Conservation (phyloP, 139 green algal species). For the Dunaliella primolecta region DNA sequence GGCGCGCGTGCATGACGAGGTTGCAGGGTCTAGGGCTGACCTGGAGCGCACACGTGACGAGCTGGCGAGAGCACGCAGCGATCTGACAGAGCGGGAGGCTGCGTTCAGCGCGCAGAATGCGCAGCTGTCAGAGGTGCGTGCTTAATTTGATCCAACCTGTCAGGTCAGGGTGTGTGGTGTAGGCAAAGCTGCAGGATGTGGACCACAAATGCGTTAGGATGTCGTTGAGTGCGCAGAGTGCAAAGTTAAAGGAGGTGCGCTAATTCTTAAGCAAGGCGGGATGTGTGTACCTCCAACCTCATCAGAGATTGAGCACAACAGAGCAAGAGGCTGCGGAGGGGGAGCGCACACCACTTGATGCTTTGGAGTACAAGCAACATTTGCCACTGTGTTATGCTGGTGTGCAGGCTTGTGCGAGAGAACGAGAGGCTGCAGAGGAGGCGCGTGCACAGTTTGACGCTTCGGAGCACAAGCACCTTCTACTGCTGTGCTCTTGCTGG, state of each 20-base stretch:
- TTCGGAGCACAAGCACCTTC: background rate
- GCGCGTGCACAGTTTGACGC: conserved; percentile 9
- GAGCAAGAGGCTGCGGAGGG: no score
- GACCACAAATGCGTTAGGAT: no score
- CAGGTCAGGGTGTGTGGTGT: no score
- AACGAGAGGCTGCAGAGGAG: background rate
- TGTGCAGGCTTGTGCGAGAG: background rate
- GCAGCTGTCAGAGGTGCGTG: background rate
- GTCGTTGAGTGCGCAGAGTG: background rate
- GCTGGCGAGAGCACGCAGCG: background rate
- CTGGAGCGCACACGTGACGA: background rate
- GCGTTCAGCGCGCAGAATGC: background rate
- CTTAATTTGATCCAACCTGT: background rate
- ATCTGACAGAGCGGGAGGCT: background rate
- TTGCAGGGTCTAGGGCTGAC: background rate
- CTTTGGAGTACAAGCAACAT: no score
- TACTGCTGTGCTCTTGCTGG: background rate
- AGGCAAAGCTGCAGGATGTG: no score
- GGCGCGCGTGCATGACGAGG: background rate
- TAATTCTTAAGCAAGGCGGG: background rate
- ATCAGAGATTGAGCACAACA: no score
- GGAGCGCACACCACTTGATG: no score
- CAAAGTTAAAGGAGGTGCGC: background rate
- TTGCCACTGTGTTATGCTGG: background rate
- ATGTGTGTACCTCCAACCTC: no score